Conservation (phyloP, 371 early-diverging fungal species). For the Actinomucor elegans region DNA sequence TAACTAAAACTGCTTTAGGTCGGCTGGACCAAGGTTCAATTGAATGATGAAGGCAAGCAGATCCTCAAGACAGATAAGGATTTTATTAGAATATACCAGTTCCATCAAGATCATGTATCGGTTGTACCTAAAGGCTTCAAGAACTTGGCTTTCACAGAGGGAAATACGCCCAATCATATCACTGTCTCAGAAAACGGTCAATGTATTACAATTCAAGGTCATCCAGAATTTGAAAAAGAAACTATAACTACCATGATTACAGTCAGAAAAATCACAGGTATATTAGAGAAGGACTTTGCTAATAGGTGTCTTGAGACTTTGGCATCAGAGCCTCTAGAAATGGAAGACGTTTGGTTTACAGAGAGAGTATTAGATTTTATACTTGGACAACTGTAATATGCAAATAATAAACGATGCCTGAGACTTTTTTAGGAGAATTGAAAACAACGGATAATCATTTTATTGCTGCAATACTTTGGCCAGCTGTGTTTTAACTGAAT, state of each 20-base stretch:
- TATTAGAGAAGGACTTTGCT: slow-evolving; percentile 36
- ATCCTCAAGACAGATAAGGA: slow-evolving; percentile 32
- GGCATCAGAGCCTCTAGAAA: slow-evolving; percentile 3
- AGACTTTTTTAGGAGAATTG: too few species aligned
- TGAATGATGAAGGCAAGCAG: slow-evolving; percentile 39
- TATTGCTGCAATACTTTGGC: too few species aligned
- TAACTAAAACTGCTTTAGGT: too few species aligned
- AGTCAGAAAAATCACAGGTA: slow-evolving; percentile 35
- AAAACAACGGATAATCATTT: too few species aligned
- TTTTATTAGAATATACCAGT: slow-evolving; percentile 49
- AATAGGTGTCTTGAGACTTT: slow-evolving; percentile 4
- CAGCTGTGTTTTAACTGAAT: too few species aligned
- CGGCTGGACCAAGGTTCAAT: slow-evolving; percentile 34
- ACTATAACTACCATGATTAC: slow-evolving; percentile 50
- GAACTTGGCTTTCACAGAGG: slow-evolving; percentile 44
- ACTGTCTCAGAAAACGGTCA: slow-evolving; percentile 54
- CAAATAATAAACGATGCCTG: too few species aligned
- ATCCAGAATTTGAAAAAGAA: slow-evolving; percentile 70
- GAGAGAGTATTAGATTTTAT: slow-evolving; percentile 23
- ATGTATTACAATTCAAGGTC: slow-evolving; percentile 77
- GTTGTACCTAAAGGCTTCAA: slow-evolving; percentile 53
- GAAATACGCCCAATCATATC: slow-evolving; percentile 42
- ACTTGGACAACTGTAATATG: not conserved
- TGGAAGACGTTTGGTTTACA: slow-evolving; percentile 32
- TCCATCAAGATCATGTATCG: slow-evolving; percentile 71